Percentiles rank a stretch among this genome's conserved stretches.
Conservation (phyloP, 176 grass and related monocot genomes). For the Carex cristatella region DNA sequence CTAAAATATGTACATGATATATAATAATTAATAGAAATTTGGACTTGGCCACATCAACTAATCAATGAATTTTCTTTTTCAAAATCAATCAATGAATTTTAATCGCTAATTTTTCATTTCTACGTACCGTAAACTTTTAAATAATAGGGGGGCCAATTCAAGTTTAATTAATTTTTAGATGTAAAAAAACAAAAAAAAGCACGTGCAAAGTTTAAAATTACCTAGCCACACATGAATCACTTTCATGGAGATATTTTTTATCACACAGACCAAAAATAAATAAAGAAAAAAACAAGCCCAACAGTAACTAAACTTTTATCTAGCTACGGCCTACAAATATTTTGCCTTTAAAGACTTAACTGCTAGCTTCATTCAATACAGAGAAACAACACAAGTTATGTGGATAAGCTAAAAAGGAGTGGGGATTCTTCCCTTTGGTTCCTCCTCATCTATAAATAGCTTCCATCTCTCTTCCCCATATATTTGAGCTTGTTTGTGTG, state of each 20-base stretch:
- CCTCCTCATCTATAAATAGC: conserved; percentile 24
- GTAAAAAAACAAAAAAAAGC: background rate
- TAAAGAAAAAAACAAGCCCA: background rate
- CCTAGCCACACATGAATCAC: background rate
- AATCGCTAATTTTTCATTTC: background rate
- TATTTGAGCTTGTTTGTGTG: background rate
- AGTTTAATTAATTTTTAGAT: background rate
- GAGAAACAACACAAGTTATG: conserved; percentile 4
- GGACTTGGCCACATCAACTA: background rate
- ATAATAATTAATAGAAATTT: background rate
- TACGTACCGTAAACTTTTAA: background rate
- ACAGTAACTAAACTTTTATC: conserved; percentile 1
- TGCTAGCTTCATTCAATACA: background rate
- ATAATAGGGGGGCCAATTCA: no score
- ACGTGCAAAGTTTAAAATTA: background rate
- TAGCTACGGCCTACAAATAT: background rate
- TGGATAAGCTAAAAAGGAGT: conserved; percentile 4
- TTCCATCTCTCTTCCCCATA: background rate
- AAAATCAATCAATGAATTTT: background rate
- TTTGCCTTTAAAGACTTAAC: background rate
- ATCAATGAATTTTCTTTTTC: no score
- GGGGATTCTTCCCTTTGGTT: conserved; percentile 12
- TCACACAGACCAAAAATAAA: background rate
- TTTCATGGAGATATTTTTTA: background rate
- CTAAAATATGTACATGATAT: background rate